phyloP scores from a whole-genome alignment of 1,139 yeast species.

The Yamadazyma sp. region DNA sequence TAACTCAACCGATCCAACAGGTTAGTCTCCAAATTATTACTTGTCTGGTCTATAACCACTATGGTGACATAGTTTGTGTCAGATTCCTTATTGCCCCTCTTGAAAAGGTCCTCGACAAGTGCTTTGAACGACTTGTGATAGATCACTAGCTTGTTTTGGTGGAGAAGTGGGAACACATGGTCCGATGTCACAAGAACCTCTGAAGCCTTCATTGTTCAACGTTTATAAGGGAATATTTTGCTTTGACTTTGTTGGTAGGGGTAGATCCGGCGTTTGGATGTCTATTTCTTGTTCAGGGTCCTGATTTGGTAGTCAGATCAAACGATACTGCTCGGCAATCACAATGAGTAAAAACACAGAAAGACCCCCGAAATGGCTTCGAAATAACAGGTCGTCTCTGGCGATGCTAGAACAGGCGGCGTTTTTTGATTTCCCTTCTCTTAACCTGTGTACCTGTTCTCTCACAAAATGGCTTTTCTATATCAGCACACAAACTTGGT shows the following conservation, averaged over 20 bases:
- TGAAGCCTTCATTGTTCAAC: conserved; percentile 1
- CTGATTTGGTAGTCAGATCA: no score
- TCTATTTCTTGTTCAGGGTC: no score
- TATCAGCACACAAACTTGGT: no score
- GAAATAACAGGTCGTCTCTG: no score
- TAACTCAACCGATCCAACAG: conserved; percentile 22
- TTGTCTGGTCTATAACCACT: conserved; percentile 25
- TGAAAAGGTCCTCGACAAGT: conserved; percentile 28
- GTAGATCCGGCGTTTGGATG: not conserved
- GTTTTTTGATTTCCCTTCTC: not conserved
- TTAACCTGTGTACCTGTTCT: not conserved
- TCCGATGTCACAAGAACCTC: conserved; percentile 3
- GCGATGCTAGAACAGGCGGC: no score
- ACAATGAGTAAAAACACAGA: no score
- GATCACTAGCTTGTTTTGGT: not conserved
- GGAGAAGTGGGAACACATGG: not conserved
- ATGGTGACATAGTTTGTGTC: conserved; percentile 38
- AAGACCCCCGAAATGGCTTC: no score
- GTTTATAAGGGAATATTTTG: no score
- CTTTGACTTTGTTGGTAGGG: not conserved
- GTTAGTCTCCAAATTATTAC: conserved; percentile 4
- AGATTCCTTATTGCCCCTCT: conserved; percentile 34
- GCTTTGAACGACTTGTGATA: conserved; percentile 7
- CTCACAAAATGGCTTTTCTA: no score
- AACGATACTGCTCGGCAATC: no score